phyloP scores from a whole-genome alignment of 371 early-diverging fungal genomes.

The Mortierella sp. region DNA sequence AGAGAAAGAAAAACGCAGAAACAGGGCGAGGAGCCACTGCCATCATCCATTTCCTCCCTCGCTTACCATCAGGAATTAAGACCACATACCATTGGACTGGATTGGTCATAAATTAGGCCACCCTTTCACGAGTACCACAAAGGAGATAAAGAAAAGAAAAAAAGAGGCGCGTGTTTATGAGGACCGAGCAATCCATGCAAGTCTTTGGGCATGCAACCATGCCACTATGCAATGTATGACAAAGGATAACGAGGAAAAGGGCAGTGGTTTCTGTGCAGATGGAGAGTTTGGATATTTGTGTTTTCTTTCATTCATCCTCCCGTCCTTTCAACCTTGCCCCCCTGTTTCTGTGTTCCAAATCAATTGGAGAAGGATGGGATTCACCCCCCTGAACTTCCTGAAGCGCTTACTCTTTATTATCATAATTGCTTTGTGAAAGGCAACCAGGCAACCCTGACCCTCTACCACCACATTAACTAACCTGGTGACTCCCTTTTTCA shows the following conservation, averaged over 20 bases:
- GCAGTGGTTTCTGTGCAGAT: no score
- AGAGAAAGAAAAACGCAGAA: constrained; percentile 1
- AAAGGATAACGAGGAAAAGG: no score
- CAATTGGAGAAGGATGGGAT: neutral
- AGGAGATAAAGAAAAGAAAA: neutral
- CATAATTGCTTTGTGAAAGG: neutral
- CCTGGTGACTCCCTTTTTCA: neutral
- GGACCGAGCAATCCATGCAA: neutral
- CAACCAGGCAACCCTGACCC: neutral
- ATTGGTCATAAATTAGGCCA: neutral
- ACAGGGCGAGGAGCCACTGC: neutral
- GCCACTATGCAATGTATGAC: no score
- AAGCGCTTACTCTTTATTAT: neutral
- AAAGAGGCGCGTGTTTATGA: constrained; percentile 2
- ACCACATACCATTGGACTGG: neutral
- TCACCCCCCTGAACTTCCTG: neutral
- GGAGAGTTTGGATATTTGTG: neutral
- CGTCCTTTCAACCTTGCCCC: neutral
- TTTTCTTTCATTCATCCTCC: neutral
- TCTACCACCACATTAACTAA: neutral
- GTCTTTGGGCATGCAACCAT: no score
- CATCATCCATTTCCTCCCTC: neutral
- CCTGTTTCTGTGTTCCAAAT: neutral
- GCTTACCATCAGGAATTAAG: neutral
- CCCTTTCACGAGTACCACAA: neutral